Conservation (phyloP, 768 basidiomycete species). For the Nidula microcarpa region DNA sequence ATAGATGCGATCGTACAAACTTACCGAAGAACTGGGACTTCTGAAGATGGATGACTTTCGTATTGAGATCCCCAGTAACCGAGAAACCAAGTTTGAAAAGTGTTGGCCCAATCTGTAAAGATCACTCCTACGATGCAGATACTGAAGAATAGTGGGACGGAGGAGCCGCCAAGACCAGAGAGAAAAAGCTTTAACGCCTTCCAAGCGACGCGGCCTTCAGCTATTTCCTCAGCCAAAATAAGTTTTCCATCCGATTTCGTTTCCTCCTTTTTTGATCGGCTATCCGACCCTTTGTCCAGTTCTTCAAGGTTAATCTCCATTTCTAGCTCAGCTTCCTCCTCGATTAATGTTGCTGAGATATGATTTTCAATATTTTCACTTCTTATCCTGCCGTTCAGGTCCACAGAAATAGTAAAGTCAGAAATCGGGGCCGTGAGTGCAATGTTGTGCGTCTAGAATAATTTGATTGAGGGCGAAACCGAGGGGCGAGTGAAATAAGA, state of each 20-base stretch:
- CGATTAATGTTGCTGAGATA: neutral
- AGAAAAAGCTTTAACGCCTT: slow-evolving; percentile 34
- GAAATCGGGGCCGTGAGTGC: slow-evolving; percentile 51
- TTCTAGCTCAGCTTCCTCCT: slow-evolving; percentile 13
- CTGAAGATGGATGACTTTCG: slow-evolving; percentile 23
- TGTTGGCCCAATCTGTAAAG: slow-evolving; percentile 14
- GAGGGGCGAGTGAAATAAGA: neutral
- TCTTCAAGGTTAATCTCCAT: slow-evolving; percentile 19
- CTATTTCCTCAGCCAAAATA: slow-evolving; percentile 58
- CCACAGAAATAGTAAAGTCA: slow-evolving; percentile 53
- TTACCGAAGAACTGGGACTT: slow-evolving; percentile 30
- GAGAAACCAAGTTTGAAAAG: slow-evolving; percentile 32
- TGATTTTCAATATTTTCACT: slow-evolving; percentile 33
- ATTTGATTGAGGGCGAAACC: neutral
- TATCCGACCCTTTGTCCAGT: slow-evolving; percentile 22
- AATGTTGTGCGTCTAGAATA: slow-evolving; percentile 43
- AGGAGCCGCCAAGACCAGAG: slow-evolving; percentile 24
- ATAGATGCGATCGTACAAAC: slow-evolving; percentile 14
- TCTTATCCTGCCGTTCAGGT: slow-evolving; percentile 46
- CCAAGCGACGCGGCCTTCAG: slow-evolving; percentile 53
- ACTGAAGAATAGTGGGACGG: slow-evolving; percentile 25
- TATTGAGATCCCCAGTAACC: slow-evolving; percentile 47
- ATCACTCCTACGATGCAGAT: slow-evolving; percentile 16
- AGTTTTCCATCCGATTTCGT: slow-evolving; percentile 45
- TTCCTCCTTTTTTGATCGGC: slow-evolving; percentile 15